These are phyloP conservation scores for Tricholoma bakamatsutake DNA, from an alignment of 768 basidiomycete species.

Conservation along the genomic window DNA sequence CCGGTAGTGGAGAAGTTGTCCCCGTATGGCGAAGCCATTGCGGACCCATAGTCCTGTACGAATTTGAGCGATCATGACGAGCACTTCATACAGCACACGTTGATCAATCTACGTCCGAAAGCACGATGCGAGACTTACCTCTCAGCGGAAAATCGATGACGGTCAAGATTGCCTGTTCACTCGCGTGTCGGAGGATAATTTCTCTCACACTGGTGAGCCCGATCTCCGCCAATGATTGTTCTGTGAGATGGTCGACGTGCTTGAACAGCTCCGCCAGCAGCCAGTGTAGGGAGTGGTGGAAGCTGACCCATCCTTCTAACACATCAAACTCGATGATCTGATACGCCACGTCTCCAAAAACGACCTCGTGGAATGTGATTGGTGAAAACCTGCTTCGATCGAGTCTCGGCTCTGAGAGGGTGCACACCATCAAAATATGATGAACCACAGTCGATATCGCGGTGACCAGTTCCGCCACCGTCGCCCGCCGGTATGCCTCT, in stretches of 20 bases:
- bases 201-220: constrained; percentile 54
- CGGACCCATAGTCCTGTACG: constrained; percentile 95
- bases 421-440: constrained; percentile 69
- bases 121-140: constrained; percentile 45
- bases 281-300: constrained; percentile 92
- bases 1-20: constrained; percentile 92
- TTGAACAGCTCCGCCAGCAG: constrained; percentile 85
- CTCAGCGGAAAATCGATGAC: constrained; percentile 86
- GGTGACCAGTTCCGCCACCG: constrained; percentile 50
- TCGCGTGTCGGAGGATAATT: constrained; percentile 53
- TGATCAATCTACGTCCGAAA: neutral
- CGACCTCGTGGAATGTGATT: constrained; percentile 58
- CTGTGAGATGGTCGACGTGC: constrained; percentile 63
- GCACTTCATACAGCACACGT: constrained; percentile 38
- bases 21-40: constrained; percentile 93
- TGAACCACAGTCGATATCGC: constrained; percentile 67
- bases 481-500: constrained; percentile 65
- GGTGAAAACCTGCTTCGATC: constrained; percentile 61
- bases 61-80: constrained; percentile 92
- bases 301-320: constrained; percentile 78
- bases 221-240: constrained; percentile 43
- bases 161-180: constrained; percentile 63
- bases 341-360: constrained; percentile 55
- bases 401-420: constrained; percentile 56
- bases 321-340: constrained; percentile 76